phyloP scores from a whole-genome alignment of 768 basidiomycete genomes.

The Kwoniella sp. region DNA sequence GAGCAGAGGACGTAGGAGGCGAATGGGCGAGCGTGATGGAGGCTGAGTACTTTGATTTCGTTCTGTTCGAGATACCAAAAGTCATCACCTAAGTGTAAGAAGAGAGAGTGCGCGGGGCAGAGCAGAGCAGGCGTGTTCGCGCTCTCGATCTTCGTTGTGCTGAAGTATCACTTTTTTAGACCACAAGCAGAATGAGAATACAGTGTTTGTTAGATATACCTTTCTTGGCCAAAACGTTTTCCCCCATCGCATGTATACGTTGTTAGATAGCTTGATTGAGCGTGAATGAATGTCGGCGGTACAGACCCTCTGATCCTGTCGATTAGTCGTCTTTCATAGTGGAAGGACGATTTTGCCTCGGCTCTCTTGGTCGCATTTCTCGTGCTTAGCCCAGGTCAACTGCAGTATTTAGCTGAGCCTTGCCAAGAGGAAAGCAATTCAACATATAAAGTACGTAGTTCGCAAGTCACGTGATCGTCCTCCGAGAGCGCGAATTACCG shows the following conservation, averaged over 20 bases:
- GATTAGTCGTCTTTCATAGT: too few relatives aligned
- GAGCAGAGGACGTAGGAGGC: constrained; percentile 72
- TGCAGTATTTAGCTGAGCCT: too few relatives aligned
- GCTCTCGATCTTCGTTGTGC: too few relatives aligned
- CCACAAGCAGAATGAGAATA: too few relatives aligned
- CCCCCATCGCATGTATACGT: constrained; percentile 9
- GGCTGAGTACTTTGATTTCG: constrained; percentile 94
- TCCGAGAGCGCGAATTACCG: background rate
- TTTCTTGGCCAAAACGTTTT: background rate
- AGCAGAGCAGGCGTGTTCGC: too few relatives aligned
- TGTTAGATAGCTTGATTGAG: background rate
- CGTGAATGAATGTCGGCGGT: too few relatives aligned
- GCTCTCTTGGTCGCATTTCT: too few relatives aligned
- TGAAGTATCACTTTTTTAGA: too few relatives aligned
- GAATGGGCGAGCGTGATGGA: constrained; percentile 93
- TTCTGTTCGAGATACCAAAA: constrained; percentile 90
- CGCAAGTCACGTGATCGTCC: background rate
- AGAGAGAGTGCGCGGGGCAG: background rate
- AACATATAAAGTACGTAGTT: too few relatives aligned
- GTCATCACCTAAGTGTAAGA: constrained; percentile 58
- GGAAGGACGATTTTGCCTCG: too few relatives aligned
- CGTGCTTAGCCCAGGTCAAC: too few relatives aligned
- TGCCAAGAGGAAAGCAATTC: background rate
- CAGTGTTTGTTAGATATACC: background rate
- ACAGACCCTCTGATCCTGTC: too few relatives aligned